Base-by-base conservation (phyloP, 108 stramenopile species). In the Schizochytrium sp. region DNA sequence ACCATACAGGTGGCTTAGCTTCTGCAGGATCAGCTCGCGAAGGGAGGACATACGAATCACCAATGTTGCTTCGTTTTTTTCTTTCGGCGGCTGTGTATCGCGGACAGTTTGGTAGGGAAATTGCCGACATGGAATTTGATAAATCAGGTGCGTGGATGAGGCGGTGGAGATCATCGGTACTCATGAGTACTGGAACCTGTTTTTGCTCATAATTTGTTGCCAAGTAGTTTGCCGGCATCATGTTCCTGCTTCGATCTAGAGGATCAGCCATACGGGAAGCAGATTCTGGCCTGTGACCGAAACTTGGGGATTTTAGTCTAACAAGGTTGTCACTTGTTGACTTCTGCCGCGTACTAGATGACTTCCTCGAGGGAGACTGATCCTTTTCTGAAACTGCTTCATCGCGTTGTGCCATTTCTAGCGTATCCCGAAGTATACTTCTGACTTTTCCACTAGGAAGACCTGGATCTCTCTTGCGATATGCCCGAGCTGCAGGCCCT, bases 401-500 rank as follows among this genome's bases (percentile, higher is more conserved):
- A 44, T 69, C 64, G 3, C 5, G 42, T 13, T 38, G 42, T 8
- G 64, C 64, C 12, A 69, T 12, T 38, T 69, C 42, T 44, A 69
- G 28, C 12, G 64, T 69, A 8, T 69, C 64, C 19, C 44, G 7
- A 15, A 69, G 64, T 8, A 38, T 44, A 2, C 44, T 69, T 7
- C 64, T 12, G 28, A 69, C 42, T 12, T 44, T 38, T 15, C 44
- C 42, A 8, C 2, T 44, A 44, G 64, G 64, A 38, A 44, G 64
- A 0, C 44, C 3, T 10, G 64, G 64, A 0, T 0, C 28, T 38
- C 28, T 69, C 0, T 38, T 38, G 0, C 64, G 64, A 38, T 69
- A 69, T 38, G 40, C 64, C 64, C 64, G 64, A 44, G 64, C 64
- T 7, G 64, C 64, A 69, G 64, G 64, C 5, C 64, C 64, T 28